Conservation (phyloP, 345 rosid species). For the Erysimum cheiranthoides region DNA sequence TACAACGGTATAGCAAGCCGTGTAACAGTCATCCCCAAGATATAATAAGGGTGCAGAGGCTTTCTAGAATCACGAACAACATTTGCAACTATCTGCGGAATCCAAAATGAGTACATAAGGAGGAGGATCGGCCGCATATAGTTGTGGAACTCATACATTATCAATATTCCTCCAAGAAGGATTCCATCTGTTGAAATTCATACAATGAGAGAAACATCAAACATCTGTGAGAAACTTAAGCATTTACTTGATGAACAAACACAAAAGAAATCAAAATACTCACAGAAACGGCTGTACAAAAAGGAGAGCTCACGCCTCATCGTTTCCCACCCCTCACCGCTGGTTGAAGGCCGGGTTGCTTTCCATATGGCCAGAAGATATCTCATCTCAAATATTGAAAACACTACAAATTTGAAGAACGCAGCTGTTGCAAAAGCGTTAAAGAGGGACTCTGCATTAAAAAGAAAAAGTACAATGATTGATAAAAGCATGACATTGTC, state of each 20-base stretch:
- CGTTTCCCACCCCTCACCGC: conserved; percentile 96
- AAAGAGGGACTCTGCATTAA: conserved; percentile 81
- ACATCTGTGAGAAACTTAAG: conserved; percentile 6
- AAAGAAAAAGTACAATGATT: conserved; percentile 33
- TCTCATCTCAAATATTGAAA: conserved; percentile 99
- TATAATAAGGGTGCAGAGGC: conserved; percentile 93
- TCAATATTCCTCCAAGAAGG: conserved; percentile 95
- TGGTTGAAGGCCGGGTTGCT: conserved; percentile 88
- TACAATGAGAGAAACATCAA: conserved; percentile 32
- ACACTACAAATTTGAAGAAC: conserved; percentile 98
- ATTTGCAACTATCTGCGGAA: conserved; percentile 88
- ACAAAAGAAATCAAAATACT: conserved; percentile 45
- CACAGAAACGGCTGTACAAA: conserved; percentile 97
- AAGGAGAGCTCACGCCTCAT: conserved; percentile 97
- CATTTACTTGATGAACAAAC: conserved; percentile 17
- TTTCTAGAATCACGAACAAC: conserved; percentile 91
- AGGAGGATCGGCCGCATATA: conserved; percentile 79
- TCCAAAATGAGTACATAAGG: conserved; percentile 90
- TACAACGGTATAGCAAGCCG: conserved; percentile 87
- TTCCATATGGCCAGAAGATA: conserved; percentile 98
- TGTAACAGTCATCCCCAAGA: conserved; percentile 87
- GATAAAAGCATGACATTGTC: conserved; percentile 13
- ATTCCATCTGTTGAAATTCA: conserved; percentile 74
- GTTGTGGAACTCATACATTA: conserved; percentile 92
- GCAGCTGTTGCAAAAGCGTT: conserved; percentile 99